A percentile compares a stretch with the other conserved stretches of the same genome.
phyloP scores from a whole-genome alignment of 768 basidiomycete species.

The Mycena floridula region DNA sequence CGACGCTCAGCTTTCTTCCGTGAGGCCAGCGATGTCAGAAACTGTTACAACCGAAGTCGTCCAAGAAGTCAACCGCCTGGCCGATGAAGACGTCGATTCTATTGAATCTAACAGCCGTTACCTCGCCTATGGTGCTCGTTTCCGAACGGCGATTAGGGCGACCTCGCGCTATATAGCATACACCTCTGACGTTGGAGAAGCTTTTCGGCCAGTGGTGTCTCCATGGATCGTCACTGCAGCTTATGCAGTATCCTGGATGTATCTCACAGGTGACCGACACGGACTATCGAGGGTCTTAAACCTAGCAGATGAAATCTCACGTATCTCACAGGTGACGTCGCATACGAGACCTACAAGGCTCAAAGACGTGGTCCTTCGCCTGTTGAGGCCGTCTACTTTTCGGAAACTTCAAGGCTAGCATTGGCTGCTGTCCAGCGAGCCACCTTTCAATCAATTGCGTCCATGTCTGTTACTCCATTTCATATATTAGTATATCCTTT shows the following conservation, averaged over 20 bases:
- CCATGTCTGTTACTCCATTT: conserved; percentile 48
- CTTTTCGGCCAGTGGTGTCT: conserved; percentile 56
- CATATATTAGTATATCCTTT: conserved; percentile 5
- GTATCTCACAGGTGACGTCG: conserved; percentile 76
- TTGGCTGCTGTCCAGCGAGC: conserved; percentile 72
- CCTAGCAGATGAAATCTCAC: too few relatives aligned
- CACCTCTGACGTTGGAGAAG: conserved; percentile 82
- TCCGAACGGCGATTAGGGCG: conserved; percentile 71
- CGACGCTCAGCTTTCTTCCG: not conserved
- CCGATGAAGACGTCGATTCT: conserved; percentile 57
- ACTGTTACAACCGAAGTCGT: conserved; percentile 34
- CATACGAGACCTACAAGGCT: conserved; percentile 78
- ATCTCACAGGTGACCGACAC: conserved; percentile 72
- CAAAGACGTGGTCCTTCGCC: conserved; percentile 60
- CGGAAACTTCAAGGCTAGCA: conserved; percentile 62
- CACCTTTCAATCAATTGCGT: conserved; percentile 75
- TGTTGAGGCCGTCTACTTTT: conserved; percentile 61
- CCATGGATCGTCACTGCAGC: conserved; percentile 69
- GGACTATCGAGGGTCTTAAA: too few relatives aligned
- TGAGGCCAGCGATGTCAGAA: conserved; percentile 13
- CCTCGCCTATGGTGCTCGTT: conserved; percentile 71
- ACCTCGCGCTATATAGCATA: conserved; percentile 72
- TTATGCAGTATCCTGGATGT: conserved; percentile 80
- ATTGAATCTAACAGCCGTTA: conserved; percentile 67
- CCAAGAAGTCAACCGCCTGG: conserved; percentile 48